phyloP scores from a whole-genome alignment of 306 rosid genomes.

The Citrullus mucosospermus region DNA sequence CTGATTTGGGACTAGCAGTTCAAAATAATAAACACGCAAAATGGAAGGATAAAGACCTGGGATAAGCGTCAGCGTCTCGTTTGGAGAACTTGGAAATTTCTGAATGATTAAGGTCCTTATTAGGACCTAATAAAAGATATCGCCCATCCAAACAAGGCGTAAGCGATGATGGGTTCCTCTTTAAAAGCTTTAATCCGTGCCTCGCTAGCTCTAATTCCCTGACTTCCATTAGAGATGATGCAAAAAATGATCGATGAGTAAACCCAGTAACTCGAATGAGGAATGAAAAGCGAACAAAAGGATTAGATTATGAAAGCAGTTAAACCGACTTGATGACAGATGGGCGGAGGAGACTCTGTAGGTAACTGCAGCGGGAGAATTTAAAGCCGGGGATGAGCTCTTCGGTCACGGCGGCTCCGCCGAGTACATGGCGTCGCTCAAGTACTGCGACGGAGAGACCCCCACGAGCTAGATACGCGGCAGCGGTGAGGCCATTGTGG shows the following conservation, averaged over 20 bases:
- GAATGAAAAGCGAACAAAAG: neutral
- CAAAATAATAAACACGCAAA: neutral
- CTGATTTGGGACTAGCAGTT: neutral
- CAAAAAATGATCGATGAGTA: neutral
- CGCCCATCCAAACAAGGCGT: conserved; percentile 90
- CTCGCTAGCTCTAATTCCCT: conserved; percentile 60
- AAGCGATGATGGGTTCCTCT: conserved; percentile 76
- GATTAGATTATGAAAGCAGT: neutral
- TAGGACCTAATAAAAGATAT: conserved; percentile 70
- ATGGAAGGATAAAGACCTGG: conserved; percentile 28
- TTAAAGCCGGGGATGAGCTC: conserved; percentile 77
- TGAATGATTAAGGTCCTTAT: conserved; percentile 48
- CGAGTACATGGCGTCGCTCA: conserved; percentile 82
- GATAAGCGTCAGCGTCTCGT: conserved; percentile 68
- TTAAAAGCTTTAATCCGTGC: conserved; percentile 78
- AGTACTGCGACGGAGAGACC: conserved; percentile 88
- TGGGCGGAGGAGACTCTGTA: conserved; percentile 90
- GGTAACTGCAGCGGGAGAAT: conserved; percentile 91
- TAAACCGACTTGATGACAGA: conserved; percentile 40
- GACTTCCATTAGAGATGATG: neutral
- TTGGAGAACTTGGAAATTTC: conserved; percentile 79
- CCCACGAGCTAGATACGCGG: conserved; percentile 78
- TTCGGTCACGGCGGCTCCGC: conserved; percentile 89
- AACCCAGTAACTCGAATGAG: neutral
- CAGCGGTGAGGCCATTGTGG: conserved; percentile 90